Base-by-base conservation (phyloP, 345 rosid genomes). In the Physaria fendleri region DNA sequence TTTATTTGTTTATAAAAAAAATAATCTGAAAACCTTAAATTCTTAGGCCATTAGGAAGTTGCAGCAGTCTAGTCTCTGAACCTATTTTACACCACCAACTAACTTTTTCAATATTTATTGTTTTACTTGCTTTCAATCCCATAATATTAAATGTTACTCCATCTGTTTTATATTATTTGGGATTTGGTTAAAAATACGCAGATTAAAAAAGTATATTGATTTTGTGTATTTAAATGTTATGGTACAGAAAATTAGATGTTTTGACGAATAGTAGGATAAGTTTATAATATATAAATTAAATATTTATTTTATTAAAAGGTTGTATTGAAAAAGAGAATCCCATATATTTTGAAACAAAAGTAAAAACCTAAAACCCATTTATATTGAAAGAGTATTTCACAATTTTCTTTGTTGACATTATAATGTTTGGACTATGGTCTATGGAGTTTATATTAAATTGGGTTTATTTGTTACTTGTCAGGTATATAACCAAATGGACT, bases 21-120 rank as follows among this genome's bases (percentile, higher is more conserved):
- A 13, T 18, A 10, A 20, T 60, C 60, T 68, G 49, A 60, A 40
- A 67, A 68, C 73, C 73, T 60, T 68, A 61, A 68, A 35, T 29
- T 61, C 67, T 35, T 21, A 68, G 29, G 62, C 56, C 41, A 42
- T 5, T 20, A 8, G 9, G 56, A 53, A 35, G 61, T 44, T 44
- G 56, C 40, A 59, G 55, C 52, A 43, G 69, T 2, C 54, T 64
- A 37, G 24, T n/a, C n/a, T n/a, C n/a, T n/a, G 12, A 22, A 41
- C 28, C 22, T 53, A 43, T 53, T 53, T 40, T 43, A 13, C 37
- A 53, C 8, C 62, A 54, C 69, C 54, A 33, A 54, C 62, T 2
- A 64, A 23, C 54, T 20, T 53, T 64, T 64, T 41, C 14, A 32
- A 42, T 33, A 29, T 33, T 22, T 11, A 9, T 46, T 35, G 5